These are phyloP conservation scores for Geosmithia flava DNA, from an alignment of 2,329 filamentous ascomycete species.

Conservation along the genomic window DNA sequence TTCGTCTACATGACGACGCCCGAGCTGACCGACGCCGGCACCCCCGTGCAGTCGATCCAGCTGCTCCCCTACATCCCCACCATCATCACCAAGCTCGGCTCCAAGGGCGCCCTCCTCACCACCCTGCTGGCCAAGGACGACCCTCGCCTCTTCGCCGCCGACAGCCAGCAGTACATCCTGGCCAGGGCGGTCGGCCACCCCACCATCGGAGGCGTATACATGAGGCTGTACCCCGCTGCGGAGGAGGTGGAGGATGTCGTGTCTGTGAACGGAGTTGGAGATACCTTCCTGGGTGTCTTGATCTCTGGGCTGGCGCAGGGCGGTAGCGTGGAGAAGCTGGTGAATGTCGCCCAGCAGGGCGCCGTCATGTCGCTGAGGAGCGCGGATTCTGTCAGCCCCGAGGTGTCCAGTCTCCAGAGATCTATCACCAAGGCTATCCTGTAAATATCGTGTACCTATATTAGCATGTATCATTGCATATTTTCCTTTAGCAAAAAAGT, in stretches of 20 bases:
- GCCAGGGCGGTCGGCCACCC: conserved; percentile 42
- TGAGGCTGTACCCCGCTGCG: conserved; percentile 56
- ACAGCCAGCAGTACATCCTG: conserved; percentile 59
- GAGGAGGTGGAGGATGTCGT: conserved; percentile 60
- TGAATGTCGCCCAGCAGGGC: conserved; percentile 72
- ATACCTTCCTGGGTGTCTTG: conserved; percentile 80
- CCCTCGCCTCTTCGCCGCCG: conserved; percentile 47
- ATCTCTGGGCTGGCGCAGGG: conserved; percentile 63
- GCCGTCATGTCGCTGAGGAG: conserved; percentile 70
- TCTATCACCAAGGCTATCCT: conserved; percentile 15
- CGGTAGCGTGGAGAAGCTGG: conserved; percentile 43
- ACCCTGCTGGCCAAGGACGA: conserved; percentile 58
- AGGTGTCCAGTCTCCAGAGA: conserved; percentile 32
- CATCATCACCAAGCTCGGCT: conserved; percentile 74
- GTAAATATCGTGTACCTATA: not conserved
- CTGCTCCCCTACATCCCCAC: conserved; percentile 81
- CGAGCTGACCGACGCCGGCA: conserved; percentile 62
- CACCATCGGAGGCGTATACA: conserved; percentile 66
- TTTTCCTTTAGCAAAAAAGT: not conserved
- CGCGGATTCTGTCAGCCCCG: conserved; percentile 56
- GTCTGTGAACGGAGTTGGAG: conserved; percentile 88
- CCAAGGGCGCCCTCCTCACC: conserved; percentile 62
- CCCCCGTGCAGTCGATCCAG: conserved; percentile 74
- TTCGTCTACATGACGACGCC: conserved; percentile 56
- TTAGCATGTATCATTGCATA: not conserved